Conservation (phyloP, 2,329 filamentous ascomycete genomes). For the Colletotrichum eremochloae region DNA sequence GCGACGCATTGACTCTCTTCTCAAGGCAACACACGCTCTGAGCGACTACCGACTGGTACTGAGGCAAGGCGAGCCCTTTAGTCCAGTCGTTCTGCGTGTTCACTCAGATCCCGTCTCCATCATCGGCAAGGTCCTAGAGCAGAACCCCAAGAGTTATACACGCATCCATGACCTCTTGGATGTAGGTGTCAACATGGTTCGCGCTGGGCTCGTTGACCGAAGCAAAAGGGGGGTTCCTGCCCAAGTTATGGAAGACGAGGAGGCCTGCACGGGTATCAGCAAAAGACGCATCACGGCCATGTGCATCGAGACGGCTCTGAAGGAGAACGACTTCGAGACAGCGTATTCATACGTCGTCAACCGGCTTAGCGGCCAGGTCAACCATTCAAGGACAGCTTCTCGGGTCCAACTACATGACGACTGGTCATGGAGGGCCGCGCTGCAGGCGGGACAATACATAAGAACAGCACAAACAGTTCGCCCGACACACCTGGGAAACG, state of each 20-base stretch:
- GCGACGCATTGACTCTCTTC: slow-evolving; percentile 71
- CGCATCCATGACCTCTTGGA: slow-evolving; percentile 79
- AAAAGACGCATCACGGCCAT: slow-evolving; percentile 81
- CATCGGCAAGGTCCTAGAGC: slow-evolving; percentile 79
- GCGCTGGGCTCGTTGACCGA: slow-evolving; percentile 64
- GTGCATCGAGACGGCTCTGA: slow-evolving; percentile 82
- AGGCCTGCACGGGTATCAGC: slow-evolving; percentile 51
- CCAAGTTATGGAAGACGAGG: slow-evolving; percentile 46
- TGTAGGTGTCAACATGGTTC: slow-evolving; percentile 76
- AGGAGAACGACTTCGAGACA: slow-evolving; percentile 86
- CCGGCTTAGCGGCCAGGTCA: slow-evolving; percentile 64
- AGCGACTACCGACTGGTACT: slow-evolving; percentile 83
- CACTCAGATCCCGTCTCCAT: slow-evolving; percentile 81
- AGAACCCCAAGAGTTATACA: slow-evolving; percentile 81
- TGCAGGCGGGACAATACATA: slow-evolving; percentile 82
- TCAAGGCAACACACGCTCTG: slow-evolving; percentile 80
- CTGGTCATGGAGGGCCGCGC: slow-evolving; percentile 83
- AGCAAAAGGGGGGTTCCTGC: slow-evolving; percentile 47
- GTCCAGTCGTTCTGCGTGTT: slow-evolving; percentile 82
- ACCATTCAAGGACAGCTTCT: slow-evolving; percentile 45
- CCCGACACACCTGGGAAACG: slow-evolving; percentile 71
- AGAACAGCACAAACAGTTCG: slow-evolving; percentile 66
- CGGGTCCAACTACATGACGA: slow-evolving; percentile 62
- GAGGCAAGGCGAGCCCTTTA: slow-evolving; percentile 84
- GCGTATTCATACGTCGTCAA: slow-evolving; percentile 87